Percentiles rank a stretch among this genome's conserved stretches.
phyloP scores from a whole-genome alignment of 805 yeast species.

The Dipodascus albidus region DNA sequence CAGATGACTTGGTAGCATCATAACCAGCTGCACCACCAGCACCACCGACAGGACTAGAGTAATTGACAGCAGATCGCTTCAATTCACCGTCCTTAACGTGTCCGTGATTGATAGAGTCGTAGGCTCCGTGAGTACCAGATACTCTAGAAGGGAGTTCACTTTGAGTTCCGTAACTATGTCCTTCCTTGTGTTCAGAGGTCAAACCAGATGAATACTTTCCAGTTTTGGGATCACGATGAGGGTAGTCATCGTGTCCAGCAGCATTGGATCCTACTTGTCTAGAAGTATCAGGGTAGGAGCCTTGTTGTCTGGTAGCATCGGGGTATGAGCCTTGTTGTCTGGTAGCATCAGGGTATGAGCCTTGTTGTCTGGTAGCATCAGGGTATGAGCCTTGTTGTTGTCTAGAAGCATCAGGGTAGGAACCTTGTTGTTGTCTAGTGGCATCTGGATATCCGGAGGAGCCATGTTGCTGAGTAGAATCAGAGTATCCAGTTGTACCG shows the following conservation, averaged over 20 bases:
- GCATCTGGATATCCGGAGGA: neutral
- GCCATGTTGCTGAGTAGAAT: neutral
- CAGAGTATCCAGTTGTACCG: neutral
- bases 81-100: neutral
- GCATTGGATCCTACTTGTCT: neutral
- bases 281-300: neutral
- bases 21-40: slow-evolving; percentile 1
- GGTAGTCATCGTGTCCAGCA: neutral
- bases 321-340: neutral
- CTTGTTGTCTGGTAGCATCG: neutral
- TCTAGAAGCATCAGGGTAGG: neutral
- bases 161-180: neutral
- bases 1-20: neutral
- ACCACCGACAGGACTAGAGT: neutral
- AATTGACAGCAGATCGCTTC: neutral
- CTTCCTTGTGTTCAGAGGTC: neutral
- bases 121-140: neutral
- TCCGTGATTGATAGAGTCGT: neutral
- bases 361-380: neutral
- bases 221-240: neutral
- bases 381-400: neutral
- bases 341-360: neutral
- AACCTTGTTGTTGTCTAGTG: neutral
- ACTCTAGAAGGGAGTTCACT: neutral
- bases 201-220: neutral